A percentile compares a stretch with the other conserved stretches of the same genome.
Conservation (phyloP, 257 asterid species). For the Penstemon eatonii region DNA sequence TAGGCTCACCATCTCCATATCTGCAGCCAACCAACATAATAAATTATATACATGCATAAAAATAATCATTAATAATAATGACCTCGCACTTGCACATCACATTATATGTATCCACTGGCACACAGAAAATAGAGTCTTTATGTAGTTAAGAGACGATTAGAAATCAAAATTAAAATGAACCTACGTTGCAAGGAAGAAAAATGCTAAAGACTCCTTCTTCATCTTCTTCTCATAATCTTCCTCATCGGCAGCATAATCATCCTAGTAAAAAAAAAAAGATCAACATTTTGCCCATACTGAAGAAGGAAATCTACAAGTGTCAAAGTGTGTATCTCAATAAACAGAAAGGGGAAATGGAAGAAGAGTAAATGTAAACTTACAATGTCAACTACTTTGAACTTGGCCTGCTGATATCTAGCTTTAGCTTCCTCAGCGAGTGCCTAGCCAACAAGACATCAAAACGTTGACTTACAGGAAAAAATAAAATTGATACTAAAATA, state of each 20-base stretch:
- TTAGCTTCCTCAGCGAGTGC: conserved; percentile 95
- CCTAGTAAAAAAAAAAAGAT: conserved; percentile 47
- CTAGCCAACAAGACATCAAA: conserved; percentile 41
- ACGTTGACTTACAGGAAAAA: background rate
- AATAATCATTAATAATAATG: conserved; percentile 9
- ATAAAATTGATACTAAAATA: background rate
- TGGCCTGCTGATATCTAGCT: conserved; percentile 83
- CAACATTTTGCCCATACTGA: conserved; percentile 1
- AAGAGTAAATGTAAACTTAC: conserved; percentile 39
- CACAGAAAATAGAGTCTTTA: background rate
- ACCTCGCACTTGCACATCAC: conserved; percentile 23
- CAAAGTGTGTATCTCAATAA: background rate
- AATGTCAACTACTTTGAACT: conserved; percentile 72
- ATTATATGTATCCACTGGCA: conserved; percentile 15
- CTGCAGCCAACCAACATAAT: conserved; percentile 57
- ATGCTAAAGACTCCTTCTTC: conserved; percentile 73
- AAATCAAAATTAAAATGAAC: conserved; percentile 32
- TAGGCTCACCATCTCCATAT: conserved; percentile 99
- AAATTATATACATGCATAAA: conserved; percentile 24
- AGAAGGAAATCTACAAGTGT: conserved; percentile 10
- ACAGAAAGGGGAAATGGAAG: background rate
- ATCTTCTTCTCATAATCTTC: conserved; percentile 90
- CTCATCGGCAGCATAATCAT: conserved; percentile 95
- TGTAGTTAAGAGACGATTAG: conserved; percentile 20
- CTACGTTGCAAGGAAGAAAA: conserved; percentile 96